These are phyloP conservation scores for Geoglossum glabrum DNA, from an alignment of 495 filamentous ascomycete species.

Conservation along the genomic window DNA sequence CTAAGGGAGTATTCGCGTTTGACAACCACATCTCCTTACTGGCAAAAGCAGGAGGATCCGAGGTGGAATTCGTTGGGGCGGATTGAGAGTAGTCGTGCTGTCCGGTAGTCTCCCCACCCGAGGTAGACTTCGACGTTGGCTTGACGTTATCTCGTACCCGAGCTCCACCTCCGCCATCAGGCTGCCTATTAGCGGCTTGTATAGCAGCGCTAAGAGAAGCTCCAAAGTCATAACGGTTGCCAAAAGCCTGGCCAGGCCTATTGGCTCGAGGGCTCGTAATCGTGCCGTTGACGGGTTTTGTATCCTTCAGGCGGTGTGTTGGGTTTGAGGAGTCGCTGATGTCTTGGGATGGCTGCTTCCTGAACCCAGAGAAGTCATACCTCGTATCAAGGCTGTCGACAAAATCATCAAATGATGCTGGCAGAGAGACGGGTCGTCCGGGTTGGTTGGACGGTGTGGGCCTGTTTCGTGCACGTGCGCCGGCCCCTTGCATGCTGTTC, in stretches of 20 bases:
- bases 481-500: slow-evolving; percentile 25
- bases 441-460: slow-evolving; percentile 22
- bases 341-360: slow-evolving; percentile 28
- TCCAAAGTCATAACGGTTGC: slow-evolving; percentile 83
- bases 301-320: slow-evolving; percentile 20
- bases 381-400: slow-evolving; percentile 29
- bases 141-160: slow-evolving; percentile 24
- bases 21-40: background rate
- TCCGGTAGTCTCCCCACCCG: background rate
- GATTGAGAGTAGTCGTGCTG: background rate
- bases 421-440: slow-evolving; percentile 37
- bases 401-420: slow-evolving; percentile 51
- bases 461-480: slow-evolving; percentile 50
- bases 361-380: slow-evolving; percentile 22
- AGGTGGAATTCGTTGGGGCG: background rate
- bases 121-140: background rate
- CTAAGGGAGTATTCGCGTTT: background rate
- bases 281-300: background rate
- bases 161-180: slow-evolving; percentile 20
- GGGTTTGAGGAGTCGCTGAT: slow-evolving; percentile 27
- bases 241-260: slow-evolving; percentile 55
- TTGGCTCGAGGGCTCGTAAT: slow-evolving; percentile 23
- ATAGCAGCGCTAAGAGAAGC: slow-evolving; percentile 76
- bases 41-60: background rate
- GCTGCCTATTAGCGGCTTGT: slow-evolving; percentile 34